Base-by-base conservation (phyloP, 2,329 filamentous ascomycete species). In the Claviceps pazoutovae region DNA sequence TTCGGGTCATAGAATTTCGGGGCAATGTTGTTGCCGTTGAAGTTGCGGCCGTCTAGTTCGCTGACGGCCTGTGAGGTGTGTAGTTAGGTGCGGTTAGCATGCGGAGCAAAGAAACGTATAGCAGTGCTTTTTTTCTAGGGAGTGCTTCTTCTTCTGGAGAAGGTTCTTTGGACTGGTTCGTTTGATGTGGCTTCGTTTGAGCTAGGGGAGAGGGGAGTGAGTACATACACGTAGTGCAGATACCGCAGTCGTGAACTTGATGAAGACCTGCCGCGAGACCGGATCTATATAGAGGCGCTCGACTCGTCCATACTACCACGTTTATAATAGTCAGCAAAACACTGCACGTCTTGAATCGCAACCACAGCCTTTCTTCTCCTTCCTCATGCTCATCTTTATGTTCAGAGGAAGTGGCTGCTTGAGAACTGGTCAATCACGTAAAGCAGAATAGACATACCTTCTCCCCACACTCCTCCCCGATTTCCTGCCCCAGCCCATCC, bases 381-480 rank as follows among this genome's bases (percentile, higher is more conserved):
- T 39, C 5, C 8, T 17, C 14, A 8, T 41, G 21, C 21, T 21
- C 21, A 21, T 21, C 21, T 21, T 21, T 21, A 21, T 21, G 21
- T 21, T 21, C 21, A 21, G 21, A 1, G 21, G 21, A 4, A 21
- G 21, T 21, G 21, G 21, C 21, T 21, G 21, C 21, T 21, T 21
- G 21, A 21, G 21, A 21, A 21, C 3, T 21, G 21, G 21, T 21
- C 21, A 21, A 44, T 23, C 14, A 13, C 11, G 2, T 16, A 26
- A 44, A 30, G 8, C 1, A 38, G 36, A 3, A 14, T 30, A 3
- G 3, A 37, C 48, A 17, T 54, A 83, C 79, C 75, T 90, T 89
- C 57, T 88, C 81, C 48, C 83, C 83, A 66, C 94, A 96, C 64
- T 95, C 88, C 62, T 96, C 88, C 6, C 93, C 93, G 66, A 98